Base-by-base conservation (phyloP, 257 asterid genomes). In the Solanum phureja region DNA sequence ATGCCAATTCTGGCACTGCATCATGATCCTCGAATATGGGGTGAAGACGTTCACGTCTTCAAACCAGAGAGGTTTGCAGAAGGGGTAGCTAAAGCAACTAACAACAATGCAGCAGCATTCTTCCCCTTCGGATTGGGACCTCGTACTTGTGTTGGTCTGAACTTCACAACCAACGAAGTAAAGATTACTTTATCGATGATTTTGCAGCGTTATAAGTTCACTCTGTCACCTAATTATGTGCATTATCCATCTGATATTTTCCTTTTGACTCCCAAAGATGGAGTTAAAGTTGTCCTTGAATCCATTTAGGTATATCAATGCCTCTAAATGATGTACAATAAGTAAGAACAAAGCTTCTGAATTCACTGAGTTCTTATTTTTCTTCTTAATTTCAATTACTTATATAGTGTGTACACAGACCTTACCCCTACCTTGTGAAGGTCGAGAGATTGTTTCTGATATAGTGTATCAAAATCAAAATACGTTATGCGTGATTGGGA, bases 61-160 rank as follows among this genome's bases (percentile, higher is more conserved):
- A 91, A 84, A 76, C 95, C 95, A 4, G 93, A 94, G 21, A 94
- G 97, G 90, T 94, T 94, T 76, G 90, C 89, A 0, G 84, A 40
- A 79, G 97, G 95, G 56, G 88, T 94, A 37, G 91, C 93, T 86
- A 93, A 93, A 88, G 95, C 97, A 83, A 92, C 94, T 79, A 92
- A 92, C 87, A 91, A 91, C 72, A 90, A 91, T 40, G 42, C 76
- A 18, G 92, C 93, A 44, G 93, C 97, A 7, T 94, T 92, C 71
- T 29, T 93, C 1, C 97, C 97, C 0, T 94, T 94, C 18, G 97
- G 97, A 18, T 29, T 90, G 88, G 97, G 95, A 56, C 92, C 93
- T 62, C 89, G 94, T 33, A 93, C 94, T 88, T 94, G 97, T 87
- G 95, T 91, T 1, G 97, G 95, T 46, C 87, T 92, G 56, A 93